Evolutionary conservation across 805 yeast species (phyloP), one percentile per base, ranked within the genome.

Genomic region (Starmerella bacillaris): DNA sequence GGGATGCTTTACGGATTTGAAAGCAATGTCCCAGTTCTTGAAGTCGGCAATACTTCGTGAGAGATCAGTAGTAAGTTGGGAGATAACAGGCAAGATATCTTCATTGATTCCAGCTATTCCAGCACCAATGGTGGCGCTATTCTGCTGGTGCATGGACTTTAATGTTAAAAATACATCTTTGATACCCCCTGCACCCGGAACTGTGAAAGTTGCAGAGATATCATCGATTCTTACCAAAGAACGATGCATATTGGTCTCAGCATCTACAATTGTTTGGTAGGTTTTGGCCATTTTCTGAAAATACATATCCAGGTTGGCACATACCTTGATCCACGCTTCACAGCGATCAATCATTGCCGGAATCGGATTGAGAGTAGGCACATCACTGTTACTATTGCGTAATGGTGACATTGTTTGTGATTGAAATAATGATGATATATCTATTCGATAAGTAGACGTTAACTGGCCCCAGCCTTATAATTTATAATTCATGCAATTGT

Each of bases 1-100:
- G 14, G 22, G 22, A 17, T 29, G 60, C 59, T 24, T 67, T 63
- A 27, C 60, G 56, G 26, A 64, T 37, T 76, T 66, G 52, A 82
- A 94, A 48, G 69, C 71, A 26, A 63, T 61, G 44, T 83, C 74
- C 35, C 70, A 68, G 52, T 76, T 79, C 46, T 74, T 76, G 61
- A 89, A 86, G 56, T 86, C 95, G 54, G 78, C 78, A 42, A 86
- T 82, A 50, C 84, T 83, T 34, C 78, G 72, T 39, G 75, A 57
- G 42, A 86, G 59, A 55, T 86, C 96, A 41, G 78, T 68, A 45
- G 74, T 66, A 40, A 78, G 58, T 44, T 70, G 76, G 46, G 71
- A 79, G 28, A 78, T 56, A 31, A 80, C 61, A 29, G 80, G 80
- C 28, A 76, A 65, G 4, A 74, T 66, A 54, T 65, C 65, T 47